phyloP scores from a whole-genome alignment of 192 early-diverging fungal genomes.

The Gryganskiella cystojenkinii region DNA sequence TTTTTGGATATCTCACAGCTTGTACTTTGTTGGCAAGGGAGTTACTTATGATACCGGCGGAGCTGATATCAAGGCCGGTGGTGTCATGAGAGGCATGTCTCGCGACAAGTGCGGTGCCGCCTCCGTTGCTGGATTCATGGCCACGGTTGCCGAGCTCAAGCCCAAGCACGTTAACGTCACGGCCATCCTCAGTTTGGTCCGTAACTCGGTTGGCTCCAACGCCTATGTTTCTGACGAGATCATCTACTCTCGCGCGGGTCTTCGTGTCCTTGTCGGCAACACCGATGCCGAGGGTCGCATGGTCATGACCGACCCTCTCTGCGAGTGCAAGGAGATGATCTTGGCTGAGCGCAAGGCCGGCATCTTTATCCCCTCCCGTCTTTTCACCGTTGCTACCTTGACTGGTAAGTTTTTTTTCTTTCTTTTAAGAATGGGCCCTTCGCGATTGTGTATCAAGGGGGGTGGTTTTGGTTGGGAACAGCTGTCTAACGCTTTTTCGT shows the following conservation, averaged over 20 bases:
- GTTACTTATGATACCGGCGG: conserved; percentile 94
- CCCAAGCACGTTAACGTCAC: conserved; percentile 77
- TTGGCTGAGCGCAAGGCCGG: conserved; percentile 66
- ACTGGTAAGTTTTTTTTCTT: conserved; percentile 58
- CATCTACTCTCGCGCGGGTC: conserved; percentile 78
- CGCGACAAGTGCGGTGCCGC: conserved; percentile 93
- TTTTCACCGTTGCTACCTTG: conserved; percentile 89
- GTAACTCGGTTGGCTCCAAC: conserved; percentile 86
- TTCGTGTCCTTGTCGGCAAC: conserved; percentile 82
- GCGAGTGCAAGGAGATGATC: conserved; percentile 79
- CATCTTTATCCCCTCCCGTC: conserved; percentile 48
- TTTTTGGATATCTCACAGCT: conserved; percentile 53
- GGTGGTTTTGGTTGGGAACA: too few species aligned
- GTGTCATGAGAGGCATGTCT: conserved; percentile 89
- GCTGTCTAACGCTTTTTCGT: too few species aligned
- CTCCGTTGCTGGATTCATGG: conserved; percentile 83
- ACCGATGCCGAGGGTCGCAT: conserved; percentile 94
- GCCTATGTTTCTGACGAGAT: conserved; percentile 87
- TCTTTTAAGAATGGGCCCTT: not conserved
- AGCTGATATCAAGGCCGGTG: conserved; percentile 85
- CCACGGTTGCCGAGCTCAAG: conserved; percentile 71
- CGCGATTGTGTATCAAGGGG: too few species aligned
- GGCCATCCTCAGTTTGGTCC: conserved; percentile 80
- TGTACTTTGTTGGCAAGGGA: conserved; percentile 91
- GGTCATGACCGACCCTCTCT: conserved; percentile 85